These are phyloP conservation scores for Backusella luteola DNA, from an alignment of 192 early-diverging fungal species.

Conservation along the genomic window DNA sequence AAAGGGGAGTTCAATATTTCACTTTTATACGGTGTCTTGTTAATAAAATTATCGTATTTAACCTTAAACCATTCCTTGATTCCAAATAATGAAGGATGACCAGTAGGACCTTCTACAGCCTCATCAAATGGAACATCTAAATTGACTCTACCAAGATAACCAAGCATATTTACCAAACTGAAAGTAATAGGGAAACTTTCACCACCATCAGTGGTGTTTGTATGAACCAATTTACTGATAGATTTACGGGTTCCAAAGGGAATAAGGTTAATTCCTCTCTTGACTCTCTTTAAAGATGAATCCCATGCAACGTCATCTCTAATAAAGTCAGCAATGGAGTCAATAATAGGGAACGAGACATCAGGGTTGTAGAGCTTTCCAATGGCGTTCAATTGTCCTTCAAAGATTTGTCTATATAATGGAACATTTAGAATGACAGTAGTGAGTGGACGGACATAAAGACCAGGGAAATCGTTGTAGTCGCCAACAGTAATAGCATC, in stretches of 20 bases:
- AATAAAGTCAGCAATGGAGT: conserved; percentile 16
- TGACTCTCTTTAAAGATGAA: conserved; percentile 4
- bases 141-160: conserved; percentile 20
- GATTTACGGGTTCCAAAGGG: not conserved
- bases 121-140: conserved; percentile 2
- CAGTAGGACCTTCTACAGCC: conserved; percentile 21
- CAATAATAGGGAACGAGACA: conserved; percentile 16
- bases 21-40: conserved; percentile 5
- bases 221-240: not conserved
- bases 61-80: conserved; percentile 30
- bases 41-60: conserved; percentile 8
- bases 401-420: conserved; percentile 1
- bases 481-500: conserved; percentile 18
- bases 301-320: conserved; percentile 32
- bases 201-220: not conserved
- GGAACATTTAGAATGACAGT: conserved; percentile 21
- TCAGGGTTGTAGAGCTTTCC: conserved; percentile 11
- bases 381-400: conserved; percentile 9
- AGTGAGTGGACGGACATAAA: conserved; percentile 19
- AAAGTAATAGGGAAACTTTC: not conserved
- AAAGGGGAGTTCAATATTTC: not conserved
- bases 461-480: conserved; percentile 14
- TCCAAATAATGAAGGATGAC: conserved; percentile 15
- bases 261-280: conserved; percentile 8
- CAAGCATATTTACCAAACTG: not conserved